phyloP scores from a whole-genome alignment of 805 yeast genomes.

The Candida coleopterorum region DNA sequence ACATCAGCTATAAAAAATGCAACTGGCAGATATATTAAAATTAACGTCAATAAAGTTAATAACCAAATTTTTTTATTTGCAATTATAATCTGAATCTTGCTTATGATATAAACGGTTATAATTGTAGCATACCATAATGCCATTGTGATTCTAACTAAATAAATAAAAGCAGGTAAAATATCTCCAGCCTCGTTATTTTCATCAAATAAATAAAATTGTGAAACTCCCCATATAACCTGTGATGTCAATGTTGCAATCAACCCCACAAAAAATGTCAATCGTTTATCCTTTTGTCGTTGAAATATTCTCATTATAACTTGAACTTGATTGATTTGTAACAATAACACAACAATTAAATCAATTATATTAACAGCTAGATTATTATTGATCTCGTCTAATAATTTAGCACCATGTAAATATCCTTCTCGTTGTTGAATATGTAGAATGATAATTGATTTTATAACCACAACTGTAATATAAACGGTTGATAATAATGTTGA shows the following conservation, averaged over 20 bases:
- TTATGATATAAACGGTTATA: slow-evolving; percentile 49
- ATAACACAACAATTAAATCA: slow-evolving; percentile 52
- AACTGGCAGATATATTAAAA: slow-evolving; percentile 56
- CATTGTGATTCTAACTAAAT: slow-evolving; percentile 66
- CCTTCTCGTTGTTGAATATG: slow-evolving; percentile 45
- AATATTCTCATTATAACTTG: slow-evolving; percentile 67
- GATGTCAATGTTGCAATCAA: slow-evolving; percentile 46
- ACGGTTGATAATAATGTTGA: slow-evolving; percentile 52
- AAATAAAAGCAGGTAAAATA: slow-evolving; percentile 68
- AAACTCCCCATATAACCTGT: slow-evolving; percentile 66
- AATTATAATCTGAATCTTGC: slow-evolving; percentile 48
- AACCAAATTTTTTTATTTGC: slow-evolving; percentile 45
- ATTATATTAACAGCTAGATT: slow-evolving; percentile 47
- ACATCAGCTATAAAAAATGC: slow-evolving; percentile 75
- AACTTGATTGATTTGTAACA: slow-evolving; percentile 64
- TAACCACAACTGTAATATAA: slow-evolving; percentile 49
- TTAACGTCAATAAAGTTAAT: slow-evolving; percentile 50
- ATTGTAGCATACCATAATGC: slow-evolving; percentile 65
- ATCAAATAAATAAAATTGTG: slow-evolving; percentile 43
- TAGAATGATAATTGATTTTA: slow-evolving; percentile 43
- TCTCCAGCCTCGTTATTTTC: slow-evolving; percentile 44
- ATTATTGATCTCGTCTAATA: slow-evolving; percentile 41
- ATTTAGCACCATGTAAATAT: slow-evolving; percentile 36
- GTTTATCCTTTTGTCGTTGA: slow-evolving; percentile 62
- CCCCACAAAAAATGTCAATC: slow-evolving; percentile 59